Evolutionary conservation across 352 stramenopile genomes (phyloP), one percentile per base, ranked within the genome.

Genomic region (Peronospora destructor): DNA sequence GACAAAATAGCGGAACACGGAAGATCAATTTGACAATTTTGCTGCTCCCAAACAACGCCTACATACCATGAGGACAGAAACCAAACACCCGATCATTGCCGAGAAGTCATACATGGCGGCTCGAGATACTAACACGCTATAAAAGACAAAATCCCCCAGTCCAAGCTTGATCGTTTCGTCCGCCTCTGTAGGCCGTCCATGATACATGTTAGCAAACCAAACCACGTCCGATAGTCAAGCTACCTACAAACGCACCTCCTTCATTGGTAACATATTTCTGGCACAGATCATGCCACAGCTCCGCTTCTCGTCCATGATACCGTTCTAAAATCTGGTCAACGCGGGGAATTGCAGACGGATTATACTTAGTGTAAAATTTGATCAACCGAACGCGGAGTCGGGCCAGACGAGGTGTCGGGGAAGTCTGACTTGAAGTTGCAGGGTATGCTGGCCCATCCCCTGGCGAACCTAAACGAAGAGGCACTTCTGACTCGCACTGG

Each of bases 61-160:
- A 19, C 69, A 33, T 60, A 94, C 82, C 46, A 99, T 84, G 52
- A 99, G 85, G n/a, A 96, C 81, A 30, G 81, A 72, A 10, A 98
- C 62, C 37, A 98, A 83, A 56, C 91, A 98, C 4, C 84, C 82
- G 14, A 95, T 73, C 78, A 98, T 98, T 13, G 94, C 84, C 12
- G 90, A 89, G 56, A 98, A 98, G 42, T 97, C 95, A 53, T 94
- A 97, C 52, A 97, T 87, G 14, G 94, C 94, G 17, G 97, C 96
- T 30, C 97, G 94, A 29, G 93, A 96, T 21, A 99, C 94, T 25
- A 99, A 72, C 3, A 99, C 87, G 39, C 85, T 97, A 70, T 99
- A 99, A 61, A 99, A 99, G 21, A 99, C 95, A 63, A 99, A 99
- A 67, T 99, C 97, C 7, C 97, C 97, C n/a, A 98, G 71, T 8